phyloP scores from a whole-genome alignment of 1,139 yeast genomes.

The Lodderomyces parapsilosis region DNA sequence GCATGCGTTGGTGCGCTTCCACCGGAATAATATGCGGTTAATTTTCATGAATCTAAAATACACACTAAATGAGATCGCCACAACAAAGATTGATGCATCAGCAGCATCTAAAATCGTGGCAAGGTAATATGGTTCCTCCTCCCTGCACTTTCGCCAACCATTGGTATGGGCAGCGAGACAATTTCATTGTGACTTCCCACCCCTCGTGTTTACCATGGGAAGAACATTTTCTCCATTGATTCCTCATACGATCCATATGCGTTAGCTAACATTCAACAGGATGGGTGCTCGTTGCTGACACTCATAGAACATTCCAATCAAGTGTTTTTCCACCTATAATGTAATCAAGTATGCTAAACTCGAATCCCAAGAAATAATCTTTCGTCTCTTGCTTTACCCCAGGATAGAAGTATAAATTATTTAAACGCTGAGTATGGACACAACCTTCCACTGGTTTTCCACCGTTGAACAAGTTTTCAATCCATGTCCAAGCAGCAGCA shows the following conservation, averaged over 20 bases:
- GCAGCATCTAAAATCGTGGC: no score
- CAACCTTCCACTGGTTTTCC: slow-evolving; percentile 12
- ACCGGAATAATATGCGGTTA: background rate
- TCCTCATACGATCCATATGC: no score
- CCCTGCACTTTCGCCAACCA: background rate
- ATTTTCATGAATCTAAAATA: no score
- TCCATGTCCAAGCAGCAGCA: slow-evolving; percentile 33
- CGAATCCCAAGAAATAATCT: slow-evolving; percentile 7
- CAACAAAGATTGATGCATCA: no score
- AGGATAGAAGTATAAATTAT: slow-evolving; percentile 10
- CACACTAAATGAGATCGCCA: no score
- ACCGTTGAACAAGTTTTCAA: slow-evolving; percentile 13
- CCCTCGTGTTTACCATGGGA: no score
- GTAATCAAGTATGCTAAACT: slow-evolving; percentile 3
- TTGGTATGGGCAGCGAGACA: no score
- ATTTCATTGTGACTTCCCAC: no score
- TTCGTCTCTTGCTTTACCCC: background rate
- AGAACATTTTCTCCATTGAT: no score
- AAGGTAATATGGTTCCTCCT: background rate
- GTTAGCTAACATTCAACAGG: no score
- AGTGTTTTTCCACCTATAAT: background rate
- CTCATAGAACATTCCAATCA: background rate
- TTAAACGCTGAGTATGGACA: slow-evolving; percentile 7
- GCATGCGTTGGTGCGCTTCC: background rate
- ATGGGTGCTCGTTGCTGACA: background rate